Evolutionary conservation across 306 rosid species (phyloP), one percentile per base, ranked within the genome.

Genomic region (Carpinus viminea): DNA sequence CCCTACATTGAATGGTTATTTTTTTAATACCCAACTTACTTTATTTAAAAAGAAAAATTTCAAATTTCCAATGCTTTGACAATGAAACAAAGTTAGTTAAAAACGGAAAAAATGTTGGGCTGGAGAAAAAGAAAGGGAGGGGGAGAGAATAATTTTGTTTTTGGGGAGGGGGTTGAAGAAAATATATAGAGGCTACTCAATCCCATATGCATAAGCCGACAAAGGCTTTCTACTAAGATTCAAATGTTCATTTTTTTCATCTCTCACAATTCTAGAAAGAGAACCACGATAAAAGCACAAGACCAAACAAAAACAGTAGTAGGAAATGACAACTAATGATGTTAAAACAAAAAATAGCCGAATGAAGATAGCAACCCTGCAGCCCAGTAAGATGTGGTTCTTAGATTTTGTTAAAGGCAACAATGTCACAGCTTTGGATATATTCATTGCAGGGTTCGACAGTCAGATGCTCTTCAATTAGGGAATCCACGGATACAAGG

Each of bases 381-480:
- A n/a, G 50, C 57, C 78, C 60, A 55, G 59, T 46, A 79, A 54
- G 16, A 47, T 18, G 45, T 18, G 45, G 54, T 65, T 75, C 81
- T 88, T 82, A 93, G 82, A 93, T 93, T 81, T 93, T 93, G 93
- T 93, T 93, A 90, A 93, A 93, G 57, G 98, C 98, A 1, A 88
- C 98, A 50, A 93, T 93, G 89, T 93, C 98, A 55, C 98, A 93
- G 87, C 98, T 93, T 70, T 93, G 98, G 78, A 93, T n/a, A 20
- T 81, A 76, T 83, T 91, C 97, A 3, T 77, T 90, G 82, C 83
- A 68, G 4, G 98, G 98, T 73, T 89, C 93, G 4, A 77, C 95
- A 0, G 97, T 93, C 17, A 93, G 95, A 10, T 1, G 77, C 79
- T 93, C 98, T 81, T 93, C 98, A 8, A 93, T 85, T 24, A 93